These are phyloP conservation scores for Monosporascus cannonballus DNA, from an alignment of 2,329 filamentous ascomycete species.

Conservation along the genomic window DNA sequence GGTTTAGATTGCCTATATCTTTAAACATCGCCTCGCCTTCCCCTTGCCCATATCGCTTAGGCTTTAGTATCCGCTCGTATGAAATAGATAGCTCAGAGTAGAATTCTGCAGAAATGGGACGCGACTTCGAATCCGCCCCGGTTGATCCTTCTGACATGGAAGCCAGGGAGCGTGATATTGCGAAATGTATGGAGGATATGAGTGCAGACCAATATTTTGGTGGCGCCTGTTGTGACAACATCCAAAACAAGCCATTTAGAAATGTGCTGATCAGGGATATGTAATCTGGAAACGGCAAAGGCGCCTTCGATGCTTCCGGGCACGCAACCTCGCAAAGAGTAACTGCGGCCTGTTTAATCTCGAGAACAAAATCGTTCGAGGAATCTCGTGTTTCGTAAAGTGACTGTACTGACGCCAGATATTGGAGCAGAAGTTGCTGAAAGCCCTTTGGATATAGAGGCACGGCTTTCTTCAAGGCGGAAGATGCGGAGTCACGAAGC, in stretches of 20 bases:
- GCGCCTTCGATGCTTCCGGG: slow-evolving; percentile 30
- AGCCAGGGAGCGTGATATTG: slow-evolving; percentile 11
- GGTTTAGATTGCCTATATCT: slow-evolving; percentile 6
- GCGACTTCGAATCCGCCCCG: slow-evolving; percentile 1
- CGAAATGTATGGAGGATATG: slow-evolving; percentile 24
- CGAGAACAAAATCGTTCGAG: slow-evolving; percentile 9
- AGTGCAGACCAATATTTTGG: slow-evolving; percentile 17
- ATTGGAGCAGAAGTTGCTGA: slow-evolving; percentile 22
- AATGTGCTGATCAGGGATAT: slow-evolving; percentile 32
- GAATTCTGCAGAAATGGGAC: slow-evolving; percentile 14
- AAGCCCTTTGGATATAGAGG: slow-evolving; percentile 23
- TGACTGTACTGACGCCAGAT: slow-evolving; percentile 17
- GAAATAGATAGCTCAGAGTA: slow-evolving; percentile 6
- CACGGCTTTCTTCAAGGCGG: slow-evolving; percentile 19
- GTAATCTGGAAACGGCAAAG: slow-evolving; percentile 32
- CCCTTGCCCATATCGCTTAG: slow-evolving; percentile 3
- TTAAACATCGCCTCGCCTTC: slow-evolving; percentile 2
- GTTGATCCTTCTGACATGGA: not conserved
- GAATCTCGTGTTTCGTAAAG: slow-evolving; percentile 13
- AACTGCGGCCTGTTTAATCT: slow-evolving; percentile 32
- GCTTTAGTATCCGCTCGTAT: not conserved
- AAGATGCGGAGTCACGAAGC: slow-evolving; percentile 18
- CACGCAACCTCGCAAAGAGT: slow-evolving; percentile 45
- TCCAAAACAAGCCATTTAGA: slow-evolving; percentile 14
- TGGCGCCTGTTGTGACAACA: slow-evolving; percentile 14